Conservation (phyloP, 768 basidiomycete genomes). For the Psilocybe subaeruginosa region DNA sequence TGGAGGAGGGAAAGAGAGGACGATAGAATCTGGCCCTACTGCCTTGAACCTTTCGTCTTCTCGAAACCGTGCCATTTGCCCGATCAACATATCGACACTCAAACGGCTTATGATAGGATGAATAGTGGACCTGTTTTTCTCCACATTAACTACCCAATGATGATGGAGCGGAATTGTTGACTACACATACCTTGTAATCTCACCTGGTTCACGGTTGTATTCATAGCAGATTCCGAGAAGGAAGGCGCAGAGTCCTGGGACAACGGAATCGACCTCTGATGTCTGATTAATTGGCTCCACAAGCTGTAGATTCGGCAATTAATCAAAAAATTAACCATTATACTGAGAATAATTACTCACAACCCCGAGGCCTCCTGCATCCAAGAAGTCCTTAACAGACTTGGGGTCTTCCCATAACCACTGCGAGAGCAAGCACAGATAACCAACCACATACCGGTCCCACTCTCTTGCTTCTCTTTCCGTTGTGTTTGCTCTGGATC, state of each 20-base stretch:
- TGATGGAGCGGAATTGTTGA: slow-evolving; percentile 19
- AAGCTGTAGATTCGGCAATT: slow-evolving; percentile 50
- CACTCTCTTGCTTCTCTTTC: slow-evolving; percentile 82
- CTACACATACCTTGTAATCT: slow-evolving; percentile 79
- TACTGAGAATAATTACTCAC: slow-evolving; percentile 53
- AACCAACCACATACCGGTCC: slow-evolving; percentile 87
- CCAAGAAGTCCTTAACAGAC: slow-evolving; percentile 86
- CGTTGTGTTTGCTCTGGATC: slow-evolving; percentile 66
- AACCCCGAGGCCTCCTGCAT: slow-evolving; percentile 87
- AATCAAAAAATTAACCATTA: neutral
- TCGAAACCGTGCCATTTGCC: slow-evolving; percentile 82
- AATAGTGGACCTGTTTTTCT: slow-evolving; percentile 66
- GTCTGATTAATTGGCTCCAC: slow-evolving; percentile 95
- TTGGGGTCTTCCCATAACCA: slow-evolving; percentile 98
- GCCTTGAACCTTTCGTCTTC: slow-evolving; percentile 94
- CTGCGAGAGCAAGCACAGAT: slow-evolving; percentile 80
- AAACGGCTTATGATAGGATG: slow-evolving; percentile 89
- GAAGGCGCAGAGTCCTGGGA: slow-evolving; percentile 91
- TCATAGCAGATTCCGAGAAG: slow-evolving; percentile 94
- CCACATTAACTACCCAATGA: slow-evolving; percentile 1
- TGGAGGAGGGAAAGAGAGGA: slow-evolving; percentile 53
- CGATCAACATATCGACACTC: slow-evolving; percentile 86
- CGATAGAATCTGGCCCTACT: slow-evolving; percentile 84
- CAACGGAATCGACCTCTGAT: slow-evolving; percentile 79
- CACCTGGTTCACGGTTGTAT: slow-evolving; percentile 93